Conservation (phyloP, 2,329 filamentous ascomycete genomes). For the Fusarium lyarnte region DNA sequence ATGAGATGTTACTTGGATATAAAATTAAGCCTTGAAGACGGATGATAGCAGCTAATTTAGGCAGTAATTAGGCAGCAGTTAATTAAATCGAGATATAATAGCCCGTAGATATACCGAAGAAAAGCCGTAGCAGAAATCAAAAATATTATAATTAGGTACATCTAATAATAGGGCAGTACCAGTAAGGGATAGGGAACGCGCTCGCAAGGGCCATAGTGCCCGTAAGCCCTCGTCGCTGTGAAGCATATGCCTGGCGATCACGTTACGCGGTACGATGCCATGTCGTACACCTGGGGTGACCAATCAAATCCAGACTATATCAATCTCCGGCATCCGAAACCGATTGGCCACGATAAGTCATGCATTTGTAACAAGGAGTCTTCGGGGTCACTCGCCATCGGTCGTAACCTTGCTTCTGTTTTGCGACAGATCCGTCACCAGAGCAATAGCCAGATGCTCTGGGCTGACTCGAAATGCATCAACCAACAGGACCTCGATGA, state of each 20-base stretch:
- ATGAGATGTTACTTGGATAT: too few relatives aligned
- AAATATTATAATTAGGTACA: too few relatives aligned
- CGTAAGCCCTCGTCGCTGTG: background rate
- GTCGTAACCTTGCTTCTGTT: constrained; percentile 3
- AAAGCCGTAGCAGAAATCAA: too few relatives aligned
- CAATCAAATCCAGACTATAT: background rate
- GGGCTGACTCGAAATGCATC: constrained; percentile 12
- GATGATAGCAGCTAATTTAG: too few relatives aligned
- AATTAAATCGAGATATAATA: too few relatives aligned
- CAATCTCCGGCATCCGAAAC: background rate
- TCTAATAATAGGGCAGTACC: too few relatives aligned
- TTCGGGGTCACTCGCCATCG: background rate
- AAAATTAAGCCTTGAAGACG: too few relatives aligned
- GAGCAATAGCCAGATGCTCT: background rate
- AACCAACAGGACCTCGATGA: background rate
- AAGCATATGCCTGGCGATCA: background rate
- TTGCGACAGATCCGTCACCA: background rate
- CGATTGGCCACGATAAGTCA: background rate
- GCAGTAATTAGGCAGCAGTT: too few relatives aligned
- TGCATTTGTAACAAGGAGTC: background rate
- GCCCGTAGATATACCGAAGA: too few relatives aligned
- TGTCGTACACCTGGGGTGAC: constrained; percentile 1
- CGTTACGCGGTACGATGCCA: background rate
- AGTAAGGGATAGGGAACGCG: too few relatives aligned
- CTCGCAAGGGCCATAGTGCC: too few relatives aligned